Conservation (phyloP, 371 early-diverging fungal genomes). For the Rhizopus delemar region DNA sequence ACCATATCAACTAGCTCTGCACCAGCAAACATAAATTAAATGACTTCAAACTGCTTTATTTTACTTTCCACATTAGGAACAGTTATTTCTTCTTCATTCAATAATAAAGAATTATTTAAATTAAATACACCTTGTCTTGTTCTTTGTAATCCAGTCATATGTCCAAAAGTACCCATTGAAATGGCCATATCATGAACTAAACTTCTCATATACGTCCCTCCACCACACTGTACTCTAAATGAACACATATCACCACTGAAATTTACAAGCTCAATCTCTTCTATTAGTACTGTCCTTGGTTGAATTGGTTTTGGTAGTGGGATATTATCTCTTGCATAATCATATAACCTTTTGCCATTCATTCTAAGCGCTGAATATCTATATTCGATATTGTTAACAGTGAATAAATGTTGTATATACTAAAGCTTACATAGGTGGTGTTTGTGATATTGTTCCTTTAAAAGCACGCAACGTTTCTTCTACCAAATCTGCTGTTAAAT, state of each 20-base stretch:
- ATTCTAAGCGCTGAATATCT: slow-evolving; percentile 54
- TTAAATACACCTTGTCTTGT: slow-evolving; percentile 41
- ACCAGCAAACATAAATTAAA: neutral
- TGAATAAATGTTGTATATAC: neutral
- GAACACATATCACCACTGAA: slow-evolving; percentile 17
- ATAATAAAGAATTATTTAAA: slow-evolving; percentile 15
- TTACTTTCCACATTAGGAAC: neutral
- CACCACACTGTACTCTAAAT: slow-evolving; percentile 41
- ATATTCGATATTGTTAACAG: neutral
- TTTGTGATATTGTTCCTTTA: slow-evolving; percentile 43
- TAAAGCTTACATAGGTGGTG: slow-evolving; percentile 49
- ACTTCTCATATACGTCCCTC: slow-evolving; percentile 57
- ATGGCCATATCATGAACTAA: slow-evolving; percentile 48
- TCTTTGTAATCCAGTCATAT: slow-evolving; percentile 49
- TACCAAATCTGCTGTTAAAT: slow-evolving; percentile 28
- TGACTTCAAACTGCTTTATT: neutral
- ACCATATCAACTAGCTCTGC: neutral
- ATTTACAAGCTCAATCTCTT: slow-evolving; percentile 27
- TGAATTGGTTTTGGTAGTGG: slow-evolving; percentile 38
- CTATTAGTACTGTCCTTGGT: slow-evolving; percentile 33
- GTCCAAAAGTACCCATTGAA: slow-evolving; percentile 38
- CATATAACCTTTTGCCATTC: slow-evolving; percentile 52
- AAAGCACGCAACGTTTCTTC: slow-evolving; percentile 31
- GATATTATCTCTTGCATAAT: slow-evolving; percentile 47
- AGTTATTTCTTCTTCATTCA: slow-evolving; percentile 5